Percentiles rank a stretch among this genome's conserved stretches.
Conservation (phyloP, 2,329 filamentous ascomycete genomes). For the Sarocladium oryzae region DNA sequence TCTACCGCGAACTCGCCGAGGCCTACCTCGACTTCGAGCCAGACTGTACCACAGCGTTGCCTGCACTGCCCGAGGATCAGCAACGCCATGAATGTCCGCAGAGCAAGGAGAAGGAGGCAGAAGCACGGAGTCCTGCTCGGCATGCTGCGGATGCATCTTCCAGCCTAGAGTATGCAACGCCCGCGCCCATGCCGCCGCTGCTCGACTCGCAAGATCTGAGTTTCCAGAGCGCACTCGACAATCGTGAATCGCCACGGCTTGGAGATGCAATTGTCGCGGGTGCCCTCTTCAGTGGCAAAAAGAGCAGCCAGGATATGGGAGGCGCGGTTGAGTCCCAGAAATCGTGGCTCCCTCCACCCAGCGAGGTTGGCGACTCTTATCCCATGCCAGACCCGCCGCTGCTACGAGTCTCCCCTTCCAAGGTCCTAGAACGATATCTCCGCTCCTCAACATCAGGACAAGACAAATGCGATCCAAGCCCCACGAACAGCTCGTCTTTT, state of each 20-base stretch:
- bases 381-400: slow-evolving; percentile 27
- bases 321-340: slow-evolving; percentile 18
- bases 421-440: slow-evolving; percentile 43
- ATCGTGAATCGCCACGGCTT: slow-evolving; percentile 29
- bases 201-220: slow-evolving; percentile 35
- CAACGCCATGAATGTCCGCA: background rate
- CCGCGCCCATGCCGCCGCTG: slow-evolving; percentile 11
- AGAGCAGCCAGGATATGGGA: too few relatives aligned
- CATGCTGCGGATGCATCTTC: slow-evolving; percentile 11
- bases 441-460: background rate
- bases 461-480: background rate
- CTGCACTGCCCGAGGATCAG: background rate
- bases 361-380: slow-evolving; percentile 50
- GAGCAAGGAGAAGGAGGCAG: background rate
- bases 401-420: slow-evolving; percentile 37
- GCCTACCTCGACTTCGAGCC: slow-evolving; percentile 45
- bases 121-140: background rate
- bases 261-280: background rate
- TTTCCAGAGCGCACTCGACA: slow-evolving; percentile 39
- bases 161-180: slow-evolving; percentile 11
- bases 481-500: too few relatives aligned
- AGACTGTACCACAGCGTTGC: background rate
- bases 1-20: slow-evolving; percentile 42
- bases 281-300: too few relatives aligned
- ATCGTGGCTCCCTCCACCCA: slow-evolving; percentile 39